A percentile compares a stretch with the other conserved stretches of the same genome.
phyloP scores from a whole-genome alignment of 106 monocot genomes.

The Platanthera guangdongensis region DNA sequence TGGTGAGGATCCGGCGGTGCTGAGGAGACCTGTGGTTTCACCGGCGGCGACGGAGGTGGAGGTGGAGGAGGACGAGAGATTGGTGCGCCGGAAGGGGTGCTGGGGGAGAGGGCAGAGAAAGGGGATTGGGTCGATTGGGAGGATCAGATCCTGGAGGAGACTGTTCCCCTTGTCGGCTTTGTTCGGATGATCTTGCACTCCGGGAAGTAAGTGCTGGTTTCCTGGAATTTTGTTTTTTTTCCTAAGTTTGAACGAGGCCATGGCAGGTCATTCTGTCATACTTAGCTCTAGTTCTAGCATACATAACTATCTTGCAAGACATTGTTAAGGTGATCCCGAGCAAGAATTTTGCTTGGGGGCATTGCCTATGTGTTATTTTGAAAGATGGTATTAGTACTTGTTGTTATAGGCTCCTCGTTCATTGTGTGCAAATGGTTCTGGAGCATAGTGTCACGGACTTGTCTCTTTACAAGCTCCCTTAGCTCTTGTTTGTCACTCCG shows the following conservation, averaged over 20 bases:
- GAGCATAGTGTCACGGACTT: too few species aligned
- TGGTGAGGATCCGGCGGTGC: background rate
- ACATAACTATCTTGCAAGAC: too few species aligned
- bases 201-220: constrained; percentile 53
- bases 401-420: too few species aligned
- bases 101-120: constrained; percentile 3
- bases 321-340: too few species aligned
- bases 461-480: too few species aligned
- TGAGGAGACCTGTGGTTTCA: constrained; percentile 3
- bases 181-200: constrained; percentile 98
- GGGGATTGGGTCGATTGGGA: constrained; percentile 81
- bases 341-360: too few species aligned
- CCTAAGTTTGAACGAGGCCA: background rate
- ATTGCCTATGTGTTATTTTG: too few species aligned
- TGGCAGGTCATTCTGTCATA: too few species aligned
- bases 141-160: constrained; percentile 79
- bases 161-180: constrained; percentile 87
- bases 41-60: constrained; percentile 7
- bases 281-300: too few species aligned
- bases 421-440: too few species aligned
- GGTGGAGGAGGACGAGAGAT: constrained; percentile 4
- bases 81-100: background rate
- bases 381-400: too few species aligned
- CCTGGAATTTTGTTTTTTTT: background rate
- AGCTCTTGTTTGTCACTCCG: too few species aligned